phyloP scores from a whole-genome alignment of 176 grass and related monocot genomes.

The Carex parvula region DNA sequence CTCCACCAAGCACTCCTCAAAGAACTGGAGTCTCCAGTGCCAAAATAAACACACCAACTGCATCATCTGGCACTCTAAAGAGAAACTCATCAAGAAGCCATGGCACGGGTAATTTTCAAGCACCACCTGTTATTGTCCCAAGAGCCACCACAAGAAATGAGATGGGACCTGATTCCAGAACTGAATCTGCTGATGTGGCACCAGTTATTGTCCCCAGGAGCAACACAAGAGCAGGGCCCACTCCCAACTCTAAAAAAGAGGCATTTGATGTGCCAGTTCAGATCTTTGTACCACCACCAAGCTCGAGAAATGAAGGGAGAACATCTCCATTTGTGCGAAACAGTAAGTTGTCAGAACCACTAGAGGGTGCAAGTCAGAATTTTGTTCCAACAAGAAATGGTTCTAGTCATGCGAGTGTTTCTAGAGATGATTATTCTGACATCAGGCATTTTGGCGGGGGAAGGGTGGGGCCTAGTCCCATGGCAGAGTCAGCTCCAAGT shows the following conservation, averaged over 20 bases:
- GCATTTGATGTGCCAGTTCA: slow-evolving; percentile 37
- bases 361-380: slow-evolving; percentile 40
- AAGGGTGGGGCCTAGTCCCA: slow-evolving; percentile 30
- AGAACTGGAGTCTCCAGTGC: slow-evolving; percentile 45
- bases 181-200: slow-evolving; percentile 46
- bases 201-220: slow-evolving; percentile 50
- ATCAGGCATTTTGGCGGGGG: slow-evolving; percentile 30
- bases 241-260: slow-evolving; percentile 70
- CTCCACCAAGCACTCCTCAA: slow-evolving; percentile 67
- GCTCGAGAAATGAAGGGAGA: slow-evolving; percentile 26
- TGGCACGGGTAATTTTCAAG: slow-evolving; percentile 48
- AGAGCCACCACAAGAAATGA: slow-evolving; percentile 78
- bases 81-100: slow-evolving; percentile 67
- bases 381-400: slow-evolving; percentile 51
- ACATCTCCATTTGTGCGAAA: slow-evolving; percentile 30
- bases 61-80: slow-evolving; percentile 49
- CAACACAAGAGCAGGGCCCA: slow-evolving; percentile 53
- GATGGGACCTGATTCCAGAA: slow-evolving; percentile 52
- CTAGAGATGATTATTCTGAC: slow-evolving; percentile 50
- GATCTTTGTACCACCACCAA: slow-evolving; percentile 18
- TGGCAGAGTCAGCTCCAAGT: slow-evolving; percentile 51
- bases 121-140: slow-evolving; percentile 67
- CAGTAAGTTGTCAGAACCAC: slow-evolving; percentile 15
- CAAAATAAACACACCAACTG: slow-evolving; percentile 49
- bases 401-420: slow-evolving; percentile 39